Evolutionary conservation across 1,284 basidiomycete species (phyloP).

Genomic region (Stereum hirsutum): DNA sequence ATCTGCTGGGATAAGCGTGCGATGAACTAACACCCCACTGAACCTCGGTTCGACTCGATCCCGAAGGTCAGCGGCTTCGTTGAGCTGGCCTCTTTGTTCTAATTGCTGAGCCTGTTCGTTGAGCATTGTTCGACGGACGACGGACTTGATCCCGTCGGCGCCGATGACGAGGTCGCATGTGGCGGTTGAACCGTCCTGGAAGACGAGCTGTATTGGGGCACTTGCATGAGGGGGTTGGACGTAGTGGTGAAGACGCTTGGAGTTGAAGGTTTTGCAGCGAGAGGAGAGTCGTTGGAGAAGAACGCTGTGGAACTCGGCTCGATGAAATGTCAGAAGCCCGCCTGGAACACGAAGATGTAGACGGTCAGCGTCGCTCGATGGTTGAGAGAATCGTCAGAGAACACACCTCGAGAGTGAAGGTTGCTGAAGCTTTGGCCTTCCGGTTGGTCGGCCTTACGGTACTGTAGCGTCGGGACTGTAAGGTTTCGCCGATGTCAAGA

Average conservation of each 20-base stretch:
- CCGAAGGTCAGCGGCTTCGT: conserved; percentile 14
- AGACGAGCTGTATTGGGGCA: conserved; percentile 25
- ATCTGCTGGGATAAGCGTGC: conserved; percentile 27
- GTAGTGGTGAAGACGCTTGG: conserved; percentile 31
- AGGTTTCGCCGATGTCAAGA: not conserved
- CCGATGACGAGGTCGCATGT: conserved; percentile 39
- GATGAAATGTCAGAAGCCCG: conserved; percentile 29
- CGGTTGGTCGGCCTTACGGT: conserved; percentile 24
- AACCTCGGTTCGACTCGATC: conserved; percentile 22
- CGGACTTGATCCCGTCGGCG: conserved; percentile 35
- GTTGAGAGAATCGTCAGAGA: too few relatives aligned
- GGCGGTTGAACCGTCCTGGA: conserved; percentile 32
- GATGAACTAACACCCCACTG: conserved; percentile 30
- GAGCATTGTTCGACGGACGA: conserved; percentile 18
- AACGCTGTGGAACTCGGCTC: conserved; percentile 32
- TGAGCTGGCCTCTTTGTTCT: conserved; percentile 8
- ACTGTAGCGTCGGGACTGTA: conserved; percentile 20
- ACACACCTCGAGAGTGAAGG: conserved; percentile 21
- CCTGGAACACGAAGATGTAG: conserved; percentile 18
- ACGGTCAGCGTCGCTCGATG: not conserved
- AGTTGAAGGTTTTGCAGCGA: conserved; percentile 22
- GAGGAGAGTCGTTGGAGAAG: conserved; percentile 25
- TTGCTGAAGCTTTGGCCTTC: conserved; percentile 20
- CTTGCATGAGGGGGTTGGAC: conserved; percentile 15
- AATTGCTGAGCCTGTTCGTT: conserved; percentile 14